These are phyloP conservation scores for Candida corydali DNA, from an alignment of 805 yeast species.

Conservation along the genomic window DNA sequence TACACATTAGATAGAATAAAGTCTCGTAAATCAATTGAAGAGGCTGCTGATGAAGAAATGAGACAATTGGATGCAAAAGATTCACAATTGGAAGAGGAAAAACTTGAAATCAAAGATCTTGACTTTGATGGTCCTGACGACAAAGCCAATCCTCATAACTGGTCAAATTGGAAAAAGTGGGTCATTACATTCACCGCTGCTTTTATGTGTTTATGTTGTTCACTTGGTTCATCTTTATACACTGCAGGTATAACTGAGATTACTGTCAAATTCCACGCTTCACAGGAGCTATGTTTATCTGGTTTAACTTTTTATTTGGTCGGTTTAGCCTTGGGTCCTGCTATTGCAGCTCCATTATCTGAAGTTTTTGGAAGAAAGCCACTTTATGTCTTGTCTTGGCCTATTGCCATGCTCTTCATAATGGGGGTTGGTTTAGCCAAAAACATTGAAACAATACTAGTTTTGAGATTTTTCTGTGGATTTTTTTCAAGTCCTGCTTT, in stretches of 20 bases:
- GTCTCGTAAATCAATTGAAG: conserved; percentile 16
- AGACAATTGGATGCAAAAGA: conserved; percentile 4
- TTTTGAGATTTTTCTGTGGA: conserved; percentile 72
- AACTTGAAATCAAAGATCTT: conserved; percentile 19
- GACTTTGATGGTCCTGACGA: conserved; percentile 64
- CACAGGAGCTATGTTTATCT: conserved; percentile 57
- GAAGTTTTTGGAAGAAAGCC: conserved; percentile 66
- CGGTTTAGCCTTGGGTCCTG: conserved; percentile 72
- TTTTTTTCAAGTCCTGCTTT: conserved; percentile 76
- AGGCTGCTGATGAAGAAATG: conserved; percentile 13
- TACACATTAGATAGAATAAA: conserved; percentile 17
- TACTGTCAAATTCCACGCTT: conserved; percentile 42
- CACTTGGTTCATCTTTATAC: conserved; percentile 72
- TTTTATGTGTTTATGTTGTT: conserved; percentile 59
- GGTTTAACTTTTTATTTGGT: conserved; percentile 68
- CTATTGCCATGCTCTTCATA: conserved; percentile 63
- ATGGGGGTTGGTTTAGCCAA: conserved; percentile 69
- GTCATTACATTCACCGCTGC: conserved; percentile 61
- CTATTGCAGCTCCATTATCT: conserved; percentile 67
- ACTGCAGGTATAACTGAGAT: conserved; percentile 62
- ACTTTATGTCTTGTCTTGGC: conserved; percentile 56
- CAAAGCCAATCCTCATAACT: conserved; percentile 61
- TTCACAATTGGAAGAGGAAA: conserved; percentile 5
- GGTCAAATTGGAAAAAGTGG: conserved; percentile 67
- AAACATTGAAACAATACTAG: conserved; percentile 57